Evolutionary conservation across 129 eudicot genomes (phyloP).

Genomic region (Artemisia argyi): DNA sequence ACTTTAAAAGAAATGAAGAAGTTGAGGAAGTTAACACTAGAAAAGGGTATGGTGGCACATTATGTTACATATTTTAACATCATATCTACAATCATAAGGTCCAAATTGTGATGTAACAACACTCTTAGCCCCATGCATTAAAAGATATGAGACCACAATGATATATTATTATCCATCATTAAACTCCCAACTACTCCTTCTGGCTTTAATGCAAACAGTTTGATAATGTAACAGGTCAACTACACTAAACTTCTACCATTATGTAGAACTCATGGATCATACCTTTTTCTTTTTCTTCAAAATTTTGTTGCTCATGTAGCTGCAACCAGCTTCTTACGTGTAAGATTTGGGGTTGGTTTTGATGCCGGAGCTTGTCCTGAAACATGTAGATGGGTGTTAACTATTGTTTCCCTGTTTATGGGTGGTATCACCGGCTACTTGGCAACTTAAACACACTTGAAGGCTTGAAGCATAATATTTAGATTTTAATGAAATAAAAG

Average conservation of each 20-base stretch:
- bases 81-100: neutral
- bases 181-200: slow-evolving; percentile 17
- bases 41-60: too few relatives aligned
- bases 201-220: slow-evolving; percentile 19
- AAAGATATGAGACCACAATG: neutral
- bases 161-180: slow-evolving; percentile 4
- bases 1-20: too few relatives aligned
- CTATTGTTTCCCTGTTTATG: neutral
- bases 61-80: neutral
- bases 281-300: slow-evolving; percentile 5
- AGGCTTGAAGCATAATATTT: too few relatives aligned
- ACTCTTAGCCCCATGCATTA: slow-evolving; percentile 8
- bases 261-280: neutral
- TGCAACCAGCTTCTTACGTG: slow-evolving; percentile 35
- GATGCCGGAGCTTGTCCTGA: slow-evolving; percentile 37
- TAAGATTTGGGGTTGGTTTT: slow-evolving; percentile 35
- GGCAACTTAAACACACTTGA: neutral
- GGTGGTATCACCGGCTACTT: neutral
- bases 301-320: slow-evolving; percentile 28
- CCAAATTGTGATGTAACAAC: neutral
- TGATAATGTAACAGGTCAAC: neutral
- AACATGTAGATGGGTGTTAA: slow-evolving; percentile 10
- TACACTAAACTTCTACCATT: neutral
- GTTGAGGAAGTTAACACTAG: too few relatives aligned
- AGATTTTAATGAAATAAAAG: too few relatives aligned